Percentiles rank a stretch among this genome's conserved stretches.
Conservation (phyloP, 176 grass and related monocot species). For the Carex littledalei region DNA sequence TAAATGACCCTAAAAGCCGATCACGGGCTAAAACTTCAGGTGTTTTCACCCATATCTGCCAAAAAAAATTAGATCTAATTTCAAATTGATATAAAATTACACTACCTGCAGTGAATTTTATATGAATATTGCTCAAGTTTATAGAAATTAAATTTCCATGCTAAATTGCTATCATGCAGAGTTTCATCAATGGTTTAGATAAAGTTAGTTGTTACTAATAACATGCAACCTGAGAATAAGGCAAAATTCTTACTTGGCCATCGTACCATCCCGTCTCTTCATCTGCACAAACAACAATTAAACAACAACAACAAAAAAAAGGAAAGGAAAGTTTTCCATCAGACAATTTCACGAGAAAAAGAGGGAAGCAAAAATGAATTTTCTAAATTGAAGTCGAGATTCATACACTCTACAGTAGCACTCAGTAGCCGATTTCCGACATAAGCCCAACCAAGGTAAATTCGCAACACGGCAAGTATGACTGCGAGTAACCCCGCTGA, state of each 20-base stretch:
- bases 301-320: neutral
- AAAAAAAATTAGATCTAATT: constrained; percentile 3
- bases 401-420: constrained; percentile 92
- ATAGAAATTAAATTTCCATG: neutral
- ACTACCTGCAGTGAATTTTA: neutral
- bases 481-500: constrained; percentile 67
- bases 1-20: constrained; percentile 89
- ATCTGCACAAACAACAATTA: constrained; percentile 41
- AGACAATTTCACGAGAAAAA: neutral
- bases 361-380: neutral
- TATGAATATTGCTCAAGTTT: neutral
- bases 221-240: neutral
- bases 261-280: constrained; percentile 99
- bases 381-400: neutral
- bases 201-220: neutral
- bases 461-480: constrained; percentile 77
- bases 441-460: constrained; percentile 98
- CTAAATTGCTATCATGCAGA: neutral
- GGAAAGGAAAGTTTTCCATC: neutral
- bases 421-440: constrained; percentile 88
- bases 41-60: constrained; percentile 97
- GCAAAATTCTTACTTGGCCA: constrained; percentile 60
- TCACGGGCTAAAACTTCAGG: constrained; percentile 94
- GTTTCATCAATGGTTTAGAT: neutral
- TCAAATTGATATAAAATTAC: neutral